These are phyloP conservation scores for Dacryopinax spathularia DNA, from an alignment of 768 basidiomycete species.

Conservation along the genomic window DNA sequence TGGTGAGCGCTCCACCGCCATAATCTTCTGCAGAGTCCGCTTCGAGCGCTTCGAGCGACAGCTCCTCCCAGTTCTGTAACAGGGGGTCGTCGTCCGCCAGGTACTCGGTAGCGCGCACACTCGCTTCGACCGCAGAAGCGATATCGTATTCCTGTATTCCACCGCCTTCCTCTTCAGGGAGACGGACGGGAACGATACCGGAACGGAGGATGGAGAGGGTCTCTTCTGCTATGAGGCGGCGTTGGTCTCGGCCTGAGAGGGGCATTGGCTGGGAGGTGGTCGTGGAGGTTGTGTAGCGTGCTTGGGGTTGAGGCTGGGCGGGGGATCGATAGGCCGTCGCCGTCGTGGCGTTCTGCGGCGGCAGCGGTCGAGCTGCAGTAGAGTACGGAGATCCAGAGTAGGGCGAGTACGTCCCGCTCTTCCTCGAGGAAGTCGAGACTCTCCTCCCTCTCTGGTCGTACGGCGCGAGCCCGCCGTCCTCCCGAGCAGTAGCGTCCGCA, in stretches of 20 bases:
- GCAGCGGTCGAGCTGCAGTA: background rate
- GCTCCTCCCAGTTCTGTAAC: slow-evolving; percentile 1
- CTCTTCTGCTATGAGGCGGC: background rate
- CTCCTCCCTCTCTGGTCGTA: background rate
- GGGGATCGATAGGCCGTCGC: too few species aligned
- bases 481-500: too few species aligned
- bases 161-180: background rate
- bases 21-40: too few species aligned
- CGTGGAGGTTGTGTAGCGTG: background rate
- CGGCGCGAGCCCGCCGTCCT: too few species aligned
- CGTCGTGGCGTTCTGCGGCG: background rate
- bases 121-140: background rate
- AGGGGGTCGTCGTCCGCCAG: background rate
- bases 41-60: background rate
- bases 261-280: background rate
- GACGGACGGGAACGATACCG: background rate
- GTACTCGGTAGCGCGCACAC: background rate
- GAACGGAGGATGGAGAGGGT: background rate
- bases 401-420: background rate
- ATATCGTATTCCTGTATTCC: background rate
- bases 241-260: background rate
- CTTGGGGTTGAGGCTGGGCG: background rate
- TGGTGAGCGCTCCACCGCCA: too few species aligned
- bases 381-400: background rate
- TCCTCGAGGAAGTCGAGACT: background rate